Percentiles rank a stretch among this genome's conserved stretches.
phyloP scores from a whole-genome alignment of 805 yeast species.

The Monosporozyma siamensis region DNA sequence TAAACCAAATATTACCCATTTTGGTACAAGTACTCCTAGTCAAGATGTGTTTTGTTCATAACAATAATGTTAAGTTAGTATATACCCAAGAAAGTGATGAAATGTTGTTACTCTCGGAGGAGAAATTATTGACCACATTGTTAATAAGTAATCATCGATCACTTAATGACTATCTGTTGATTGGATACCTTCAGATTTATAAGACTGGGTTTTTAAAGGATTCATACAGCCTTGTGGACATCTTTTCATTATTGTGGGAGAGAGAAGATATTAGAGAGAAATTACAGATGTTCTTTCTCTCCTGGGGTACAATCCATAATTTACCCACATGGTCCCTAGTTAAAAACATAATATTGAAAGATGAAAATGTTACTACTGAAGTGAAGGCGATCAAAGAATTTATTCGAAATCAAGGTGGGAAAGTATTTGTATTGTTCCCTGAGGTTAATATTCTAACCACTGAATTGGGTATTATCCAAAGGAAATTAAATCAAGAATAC shows the following conservation, averaged over 20 bases:
- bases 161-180: slow-evolving; percentile 51
- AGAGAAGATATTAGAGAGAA: neutral
- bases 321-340: slow-evolving; percentile 47
- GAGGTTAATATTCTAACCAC: slow-evolving; percentile 68
- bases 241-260: slow-evolving; percentile 10
- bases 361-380: slow-evolving; percentile 55
- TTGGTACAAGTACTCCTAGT: slow-evolving; percentile 15
- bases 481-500: slow-evolving; percentile 43
- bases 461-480: slow-evolving; percentile 40
- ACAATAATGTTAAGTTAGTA: slow-evolving; percentile 16
- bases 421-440: slow-evolving; percentile 72
- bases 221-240: slow-evolving; percentile 5
- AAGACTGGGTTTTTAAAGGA: slow-evolving; percentile 7
- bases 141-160: slow-evolving; percentile 52
- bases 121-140: slow-evolving; percentile 16
- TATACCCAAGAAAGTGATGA: slow-evolving; percentile 20
- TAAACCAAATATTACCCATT: slow-evolving; percentile 7
- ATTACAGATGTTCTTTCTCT: slow-evolving; percentile 42
- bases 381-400: slow-evolving; percentile 22
- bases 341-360: slow-evolving; percentile 41
- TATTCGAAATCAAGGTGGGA: slow-evolving; percentile 23
- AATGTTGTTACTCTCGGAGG: slow-evolving; percentile 8
- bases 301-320: slow-evolving; percentile 61
- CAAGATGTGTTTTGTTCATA: slow-evolving; percentile 12
- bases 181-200: slow-evolving; percentile 31